Percentiles rank a stretch among this genome's conserved stretches.
phyloP scores from a whole-genome alignment of 2,329 filamentous ascomycete species.

The Colletotrichum agaves region DNA sequence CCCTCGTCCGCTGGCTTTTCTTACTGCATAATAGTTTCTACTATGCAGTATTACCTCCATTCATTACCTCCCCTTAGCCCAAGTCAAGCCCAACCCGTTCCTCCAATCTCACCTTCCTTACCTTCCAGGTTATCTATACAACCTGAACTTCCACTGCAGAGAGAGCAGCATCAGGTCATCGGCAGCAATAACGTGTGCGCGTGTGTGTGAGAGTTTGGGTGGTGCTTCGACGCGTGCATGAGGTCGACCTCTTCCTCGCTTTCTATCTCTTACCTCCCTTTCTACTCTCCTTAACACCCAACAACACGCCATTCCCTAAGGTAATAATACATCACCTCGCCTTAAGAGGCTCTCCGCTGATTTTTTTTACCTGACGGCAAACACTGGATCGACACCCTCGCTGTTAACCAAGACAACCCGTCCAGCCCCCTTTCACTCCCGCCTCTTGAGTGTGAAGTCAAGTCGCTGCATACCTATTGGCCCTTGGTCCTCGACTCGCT shows the following conservation, averaged over 20 bases:
- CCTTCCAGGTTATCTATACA: neutral
- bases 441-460: neutral
- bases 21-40: no score
- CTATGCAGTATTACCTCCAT: no score
- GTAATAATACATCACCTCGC: slow-evolving; percentile 4
- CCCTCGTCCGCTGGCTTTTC: slow-evolving; percentile 6
- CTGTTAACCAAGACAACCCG: neutral
- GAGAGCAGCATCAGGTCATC: neutral
- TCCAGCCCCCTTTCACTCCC: neutral
- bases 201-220: neutral
- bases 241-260: slow-evolving; percentile 22
- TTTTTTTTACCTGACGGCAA: neutral
- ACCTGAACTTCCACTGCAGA: neutral
- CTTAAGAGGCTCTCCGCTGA: neutral
- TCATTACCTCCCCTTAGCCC: no score
- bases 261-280: slow-evolving; percentile 16
- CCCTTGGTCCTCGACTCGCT: neutral
- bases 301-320: slow-evolving; percentile 9
- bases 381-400: slow-evolving; percentile 5
- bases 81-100: neutral
- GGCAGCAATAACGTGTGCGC: neutral
- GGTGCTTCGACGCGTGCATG: slow-evolving; percentile 24
- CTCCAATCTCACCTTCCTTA: neutral
- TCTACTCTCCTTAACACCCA: slow-evolving; percentile 26
- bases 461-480: neutral